Evolutionary conservation across 148 eudicot species (phyloP).

Genomic region (Fallopia convolvulus): DNA sequence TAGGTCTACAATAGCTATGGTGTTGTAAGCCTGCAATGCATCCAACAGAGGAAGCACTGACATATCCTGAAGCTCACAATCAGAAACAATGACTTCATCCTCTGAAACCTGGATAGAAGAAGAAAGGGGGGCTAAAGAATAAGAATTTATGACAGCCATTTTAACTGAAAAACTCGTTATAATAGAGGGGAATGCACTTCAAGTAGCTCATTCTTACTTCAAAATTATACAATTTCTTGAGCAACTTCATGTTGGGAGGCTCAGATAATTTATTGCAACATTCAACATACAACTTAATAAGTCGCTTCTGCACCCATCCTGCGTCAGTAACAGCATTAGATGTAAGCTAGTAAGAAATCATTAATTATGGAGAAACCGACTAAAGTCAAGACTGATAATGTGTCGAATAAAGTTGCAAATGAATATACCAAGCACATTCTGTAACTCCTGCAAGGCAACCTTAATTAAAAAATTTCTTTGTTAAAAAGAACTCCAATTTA

Average conservation of each 20-base stretch:
- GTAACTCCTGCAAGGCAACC: neutral
- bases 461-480: neutral
- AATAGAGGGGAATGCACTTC: neutral
- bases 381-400: neutral
- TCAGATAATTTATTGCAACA: slow-evolving; percentile 60
- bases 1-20: slow-evolving; percentile 62
- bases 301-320: slow-evolving; percentile 82
- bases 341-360: neutral
- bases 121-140: neutral
- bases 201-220: slow-evolving; percentile 36
- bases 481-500: neutral
- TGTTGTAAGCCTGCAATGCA: slow-evolving; percentile 71
- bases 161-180: neutral
- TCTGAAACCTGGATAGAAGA: slow-evolving; percentile 61
- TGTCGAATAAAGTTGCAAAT: neutral
- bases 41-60: slow-evolving; percentile 70
- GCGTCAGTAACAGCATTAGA: slow-evolving; percentile 16
- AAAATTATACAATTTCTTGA: slow-evolving; percentile 63
- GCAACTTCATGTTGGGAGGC: slow-evolving; percentile 64
- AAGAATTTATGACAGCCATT: neutral
- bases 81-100: slow-evolving; percentile 75
- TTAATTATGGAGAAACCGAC: neutral
- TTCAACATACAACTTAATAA: slow-evolving; percentile 75
- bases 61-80: slow-evolving; percentile 74
- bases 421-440: neutral